phyloP scores from a whole-genome alignment of 371 early-diverging fungal genomes.

The Apophysomyces variabilis region DNA sequence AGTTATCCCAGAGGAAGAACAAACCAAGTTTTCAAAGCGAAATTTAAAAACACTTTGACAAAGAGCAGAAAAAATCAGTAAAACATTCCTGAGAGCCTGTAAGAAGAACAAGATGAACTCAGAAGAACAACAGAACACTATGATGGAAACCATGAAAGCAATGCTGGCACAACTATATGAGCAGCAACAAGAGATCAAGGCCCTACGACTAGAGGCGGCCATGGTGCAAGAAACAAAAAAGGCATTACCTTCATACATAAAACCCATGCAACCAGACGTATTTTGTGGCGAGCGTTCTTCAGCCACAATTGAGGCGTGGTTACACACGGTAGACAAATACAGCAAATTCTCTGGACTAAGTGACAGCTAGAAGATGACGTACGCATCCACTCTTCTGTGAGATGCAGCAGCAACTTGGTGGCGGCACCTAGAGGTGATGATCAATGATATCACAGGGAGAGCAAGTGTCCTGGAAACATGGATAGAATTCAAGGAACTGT shows the following conservation, averaged over 20 bases:
- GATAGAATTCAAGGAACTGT: constrained; percentile 3
- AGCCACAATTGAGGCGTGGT: constrained; percentile 12
- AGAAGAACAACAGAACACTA: background rate
- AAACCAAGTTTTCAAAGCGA: too few species aligned
- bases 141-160: constrained; percentile 7
- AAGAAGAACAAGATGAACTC: background rate
- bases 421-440: constrained; percentile 1
- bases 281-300: constrained; percentile 11
- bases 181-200: constrained; percentile 13
- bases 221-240: background rate
- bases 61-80: too few species aligned
- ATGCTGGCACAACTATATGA: background rate
- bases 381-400: constrained; percentile 6
- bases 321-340: constrained; percentile 15
- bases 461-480: background rate
- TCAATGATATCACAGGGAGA: background rate
- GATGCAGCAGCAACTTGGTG: constrained; percentile 14
- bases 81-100: background rate
- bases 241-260: background rate
- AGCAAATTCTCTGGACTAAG: background rate
- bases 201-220: background rate
- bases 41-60: too few species aligned
- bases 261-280: background rate
- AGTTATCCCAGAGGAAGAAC: too few species aligned
- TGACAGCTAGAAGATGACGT: constrained; percentile 1